Percentiles rank a stretch among this genome's conserved stretches.
These are phyloP conservation scores for Petunia axillaris DNA, from an alignment of 257 asterid genomes.

Conservation along the genomic window DNA sequence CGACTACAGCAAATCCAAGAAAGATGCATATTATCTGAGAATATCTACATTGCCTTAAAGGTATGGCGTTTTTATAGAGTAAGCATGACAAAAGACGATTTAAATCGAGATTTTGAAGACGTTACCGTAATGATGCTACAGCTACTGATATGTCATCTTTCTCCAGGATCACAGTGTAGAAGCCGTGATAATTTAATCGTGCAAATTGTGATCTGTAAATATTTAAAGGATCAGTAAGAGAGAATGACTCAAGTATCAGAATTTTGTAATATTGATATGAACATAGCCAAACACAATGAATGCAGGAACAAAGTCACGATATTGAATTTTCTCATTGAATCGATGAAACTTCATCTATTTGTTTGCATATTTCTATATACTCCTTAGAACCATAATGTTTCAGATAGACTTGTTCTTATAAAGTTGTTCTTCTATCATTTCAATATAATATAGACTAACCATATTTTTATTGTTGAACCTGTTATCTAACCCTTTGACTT, in stretches of 20 bases:
- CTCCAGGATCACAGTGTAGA: conserved; percentile 84
- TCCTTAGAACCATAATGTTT: conserved; percentile 6
- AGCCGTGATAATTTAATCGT: conserved; percentile 83
- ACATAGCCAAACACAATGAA: conserved; percentile 15
- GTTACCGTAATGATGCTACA: conserved; percentile 93
- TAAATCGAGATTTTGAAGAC: conserved; percentile 13
- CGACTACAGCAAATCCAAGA: neutral
- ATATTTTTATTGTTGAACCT: conserved; percentile 6
- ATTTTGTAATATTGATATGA: neutral
- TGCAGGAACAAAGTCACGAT: conserved; percentile 1
- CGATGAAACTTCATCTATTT: conserved; percentile 7
- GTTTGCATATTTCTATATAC: neutral
- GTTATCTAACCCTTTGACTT: neutral
- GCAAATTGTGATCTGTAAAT: conserved; percentile 80
- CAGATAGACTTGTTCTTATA: neutral
- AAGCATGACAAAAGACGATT: neutral
- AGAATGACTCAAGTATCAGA: conserved; percentile 16
- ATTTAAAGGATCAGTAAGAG: conserved; percentile 30
- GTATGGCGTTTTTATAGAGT: neutral
- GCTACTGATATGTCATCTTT: conserved; percentile 75
- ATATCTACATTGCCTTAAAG: neutral
- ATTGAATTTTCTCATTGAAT: neutral
- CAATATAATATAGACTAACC: neutral
- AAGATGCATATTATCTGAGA: conserved; percentile 7
- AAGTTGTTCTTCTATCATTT: conserved; percentile 11